A percentile compares a stretch with the other conserved stretches of the same genome.
Evolutionary conservation across 2,329 filamentous ascomycete species (phyloP).

Genomic region (Fusarium avenaceum): DNA sequence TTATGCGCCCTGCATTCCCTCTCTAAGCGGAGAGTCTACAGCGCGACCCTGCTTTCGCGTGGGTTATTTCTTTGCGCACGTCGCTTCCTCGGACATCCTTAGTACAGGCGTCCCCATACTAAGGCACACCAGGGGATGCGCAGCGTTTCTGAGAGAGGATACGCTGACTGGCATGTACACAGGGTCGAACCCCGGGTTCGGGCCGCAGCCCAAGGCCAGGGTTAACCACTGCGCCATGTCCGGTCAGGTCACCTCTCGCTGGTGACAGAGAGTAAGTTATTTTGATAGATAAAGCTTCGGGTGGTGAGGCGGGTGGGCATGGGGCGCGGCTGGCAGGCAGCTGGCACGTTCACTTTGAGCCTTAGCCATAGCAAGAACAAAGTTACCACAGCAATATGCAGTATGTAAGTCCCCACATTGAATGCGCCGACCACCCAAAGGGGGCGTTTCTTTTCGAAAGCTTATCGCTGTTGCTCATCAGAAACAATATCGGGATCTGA

Average conservation of each 20-base stretch:
- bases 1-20: slow-evolving; percentile 31
- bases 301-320: not conserved
- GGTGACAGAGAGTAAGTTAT: slow-evolving; percentile 7
- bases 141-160: slow-evolving; percentile 41
- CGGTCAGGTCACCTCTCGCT: slow-evolving; percentile 19
- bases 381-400: slow-evolving; percentile 7
- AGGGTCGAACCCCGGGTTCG: slow-evolving; percentile 20
- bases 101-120: slow-evolving; percentile 18
- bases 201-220: slow-evolving; percentile 6
- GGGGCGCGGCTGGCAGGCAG: slow-evolving; percentile 24
- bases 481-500: not conserved
- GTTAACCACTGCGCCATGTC: slow-evolving; percentile 10
- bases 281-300: slow-evolving; percentile 17
- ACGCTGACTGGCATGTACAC: not conserved
- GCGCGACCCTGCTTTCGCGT: slow-evolving; percentile 50
- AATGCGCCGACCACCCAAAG: not conserved
- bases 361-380: slow-evolving; percentile 4
- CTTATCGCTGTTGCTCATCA: not conserved
- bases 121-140: slow-evolving; percentile 38
- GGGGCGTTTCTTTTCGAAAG: not conserved
- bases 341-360: slow-evolving; percentile 7
- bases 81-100: slow-evolving; percentile 39
- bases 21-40: slow-evolving; percentile 45
- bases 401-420: not conserved
- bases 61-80: slow-evolving; percentile 49